Evolutionary conservation across 345 rosid species (phyloP).

Genomic region (Citrus unshiu): DNA sequence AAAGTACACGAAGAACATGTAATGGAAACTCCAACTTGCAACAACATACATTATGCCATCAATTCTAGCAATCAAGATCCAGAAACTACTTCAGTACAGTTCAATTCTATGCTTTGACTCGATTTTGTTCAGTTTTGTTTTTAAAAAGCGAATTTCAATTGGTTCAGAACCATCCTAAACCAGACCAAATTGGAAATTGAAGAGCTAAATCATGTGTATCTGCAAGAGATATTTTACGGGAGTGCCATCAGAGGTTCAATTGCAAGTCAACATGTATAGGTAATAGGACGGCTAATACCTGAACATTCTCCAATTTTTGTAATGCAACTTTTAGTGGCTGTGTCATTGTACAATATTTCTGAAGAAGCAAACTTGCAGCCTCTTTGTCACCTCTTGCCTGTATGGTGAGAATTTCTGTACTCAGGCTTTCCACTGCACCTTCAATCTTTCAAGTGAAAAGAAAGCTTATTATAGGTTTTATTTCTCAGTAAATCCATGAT

Average conservation of each 20-base stretch:
- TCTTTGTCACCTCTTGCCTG: slow-evolving; percentile 86
- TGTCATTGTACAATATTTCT: slow-evolving; percentile 63
- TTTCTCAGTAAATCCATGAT: background rate
- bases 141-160: background rate
- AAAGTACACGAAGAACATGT: background rate
- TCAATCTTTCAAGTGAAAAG: slow-evolving; percentile 45
- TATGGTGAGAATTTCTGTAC: slow-evolving; percentile 73
- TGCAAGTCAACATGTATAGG: background rate
- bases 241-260: background rate
- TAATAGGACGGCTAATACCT: slow-evolving; percentile 35
- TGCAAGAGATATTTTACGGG: background rate
- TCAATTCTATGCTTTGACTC: background rate
- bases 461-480: slow-evolving; percentile 5
- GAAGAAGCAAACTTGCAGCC: slow-evolving; percentile 59
- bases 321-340: slow-evolving; percentile 59
- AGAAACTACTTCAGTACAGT: background rate
- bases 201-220: background rate
- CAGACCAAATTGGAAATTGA: background rate
- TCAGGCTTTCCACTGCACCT: slow-evolving; percentile 77
- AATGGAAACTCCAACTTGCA: background rate
- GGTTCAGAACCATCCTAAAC: background rate
- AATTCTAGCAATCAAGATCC: background rate
- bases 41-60: background rate
- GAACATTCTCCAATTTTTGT: slow-evolving; percentile 52
- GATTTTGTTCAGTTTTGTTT: too few relatives aligned